These are phyloP conservation scores for Leccinum imitatum DNA, from an alignment of 768 basidiomycete species.

Conservation along the genomic window DNA sequence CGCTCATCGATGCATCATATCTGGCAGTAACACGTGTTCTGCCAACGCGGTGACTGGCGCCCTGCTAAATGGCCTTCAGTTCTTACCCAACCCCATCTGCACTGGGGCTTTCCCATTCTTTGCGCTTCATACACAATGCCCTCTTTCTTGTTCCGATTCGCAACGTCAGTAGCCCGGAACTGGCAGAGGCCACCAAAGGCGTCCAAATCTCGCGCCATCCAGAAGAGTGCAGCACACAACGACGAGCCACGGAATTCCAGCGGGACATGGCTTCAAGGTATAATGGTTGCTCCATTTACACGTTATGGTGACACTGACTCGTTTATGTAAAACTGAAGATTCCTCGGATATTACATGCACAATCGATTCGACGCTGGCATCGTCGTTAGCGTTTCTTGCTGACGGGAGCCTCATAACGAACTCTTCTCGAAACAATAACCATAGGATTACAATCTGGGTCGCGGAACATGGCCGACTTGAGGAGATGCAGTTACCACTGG, in stretches of 20 bases:
- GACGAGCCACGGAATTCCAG: neutral
- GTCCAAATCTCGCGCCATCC: too few species aligned
- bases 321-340: neutral
- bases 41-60: too few species aligned
- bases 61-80: too few species aligned
- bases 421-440: neutral
- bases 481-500: neutral
- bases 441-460: neutral
- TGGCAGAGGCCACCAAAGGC: too few species aligned
- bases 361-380: neutral
- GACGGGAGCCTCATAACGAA: neutral
- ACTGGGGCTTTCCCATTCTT: too few species aligned
- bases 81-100: too few species aligned
- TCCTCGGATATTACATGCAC: neutral
- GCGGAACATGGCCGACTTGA: neutral
- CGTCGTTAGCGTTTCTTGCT: neutral
- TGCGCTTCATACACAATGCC: too few species aligned
- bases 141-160: too few species aligned
- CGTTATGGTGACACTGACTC: neutral
- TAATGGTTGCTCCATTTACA: neutral
- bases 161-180: too few species aligned
- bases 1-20: too few species aligned
- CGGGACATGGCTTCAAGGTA: neutral
- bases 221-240: too few species aligned
- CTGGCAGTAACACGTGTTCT: too few species aligned